Base-by-base conservation (phyloP, 371 early-diverging fungal genomes). In the Rhizopus sp. region DNA sequence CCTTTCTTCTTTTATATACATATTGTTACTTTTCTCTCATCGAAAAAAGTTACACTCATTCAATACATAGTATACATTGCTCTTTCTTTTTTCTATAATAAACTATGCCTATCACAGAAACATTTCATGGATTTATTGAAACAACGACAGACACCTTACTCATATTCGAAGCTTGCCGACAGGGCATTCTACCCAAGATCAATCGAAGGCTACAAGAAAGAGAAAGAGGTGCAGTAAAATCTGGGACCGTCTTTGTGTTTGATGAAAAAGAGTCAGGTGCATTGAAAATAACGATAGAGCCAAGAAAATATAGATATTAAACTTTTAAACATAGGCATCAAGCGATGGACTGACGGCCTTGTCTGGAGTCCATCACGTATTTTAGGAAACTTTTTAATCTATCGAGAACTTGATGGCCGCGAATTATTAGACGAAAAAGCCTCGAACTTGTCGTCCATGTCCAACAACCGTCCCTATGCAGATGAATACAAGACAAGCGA, bases 271-370 rank as follows among this genome's bases (percentile, higher is more conserved):
- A 89, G 59, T 80, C 83, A 44, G 86, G 79, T 73, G 66, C 32
- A 15, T 7, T 7, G 5, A 31, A 58, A 64, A 29, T n/a, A 38
- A 23, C 0, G 1, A 7, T 13, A 37, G 6, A 39, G 13, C 10
- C 4, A 5, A 39, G 39, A 2, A 6, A 17, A 5, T 10, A 51
- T 63, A 1, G 45, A 31, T 10, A 30, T 37, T 3, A 23, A 23
- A 23, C 23, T 23, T 23, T 23, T 23, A 23, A 23, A 16, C n/a
- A 69, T 2, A 92, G 90, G 93, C 9, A 75, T 94, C 67, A 89
- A 89, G 57, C 76, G 94, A 39, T 94, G 94, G 94, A 94, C 94
- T 2, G 94, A 93, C 67, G 93, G 93, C 12, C 77, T 85, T 23
- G 81, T 85, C 16, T 93, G 93, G 94, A 88, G 90, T 17, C 91